A percentile compares a stretch with the other conserved stretches of the same genome.
Conservation (phyloP, 2,329 filamentous ascomycete genomes). For the Clonostachys solani region DNA sequence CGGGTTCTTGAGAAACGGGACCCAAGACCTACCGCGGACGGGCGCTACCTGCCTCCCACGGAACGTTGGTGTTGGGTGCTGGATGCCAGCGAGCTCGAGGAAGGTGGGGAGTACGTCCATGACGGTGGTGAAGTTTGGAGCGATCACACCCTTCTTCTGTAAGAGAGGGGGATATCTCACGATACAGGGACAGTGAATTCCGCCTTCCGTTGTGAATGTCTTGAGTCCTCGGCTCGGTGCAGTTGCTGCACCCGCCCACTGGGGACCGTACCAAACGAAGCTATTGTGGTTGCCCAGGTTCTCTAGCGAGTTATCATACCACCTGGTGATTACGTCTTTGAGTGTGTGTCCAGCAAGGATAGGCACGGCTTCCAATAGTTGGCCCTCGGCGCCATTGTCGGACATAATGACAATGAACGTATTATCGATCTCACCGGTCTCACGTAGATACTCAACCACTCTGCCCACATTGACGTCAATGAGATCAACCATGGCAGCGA, state of each 20-base stretch:
- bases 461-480: slow-evolving; percentile 46
- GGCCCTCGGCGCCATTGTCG: slow-evolving; percentile 50
- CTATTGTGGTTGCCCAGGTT: slow-evolving; percentile 53
- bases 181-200: slow-evolving; percentile 10
- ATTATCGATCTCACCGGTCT: slow-evolving; percentile 43
- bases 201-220: slow-evolving; percentile 39
- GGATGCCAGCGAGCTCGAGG: slow-evolving; percentile 36
- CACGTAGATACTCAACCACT: slow-evolving; percentile 39
- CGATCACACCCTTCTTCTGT: slow-evolving; percentile 3
- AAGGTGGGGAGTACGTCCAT: slow-evolving; percentile 46
- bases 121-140: slow-evolving; percentile 25
- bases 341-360: neutral
- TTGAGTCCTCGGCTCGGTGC: slow-evolving; percentile 27
- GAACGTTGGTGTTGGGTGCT: slow-evolving; percentile 27
- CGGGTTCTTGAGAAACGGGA: neutral
- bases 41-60: slow-evolving; percentile 40
- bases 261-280: slow-evolving; percentile 57
- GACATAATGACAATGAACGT: slow-evolving; percentile 50
- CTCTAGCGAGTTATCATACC: slow-evolving; percentile 44
- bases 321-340: slow-evolving; percentile 11
- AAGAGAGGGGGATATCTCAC: neutral
- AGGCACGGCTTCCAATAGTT: slow-evolving; percentile 52
- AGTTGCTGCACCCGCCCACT: slow-evolving; percentile 42
- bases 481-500: slow-evolving; percentile 48
- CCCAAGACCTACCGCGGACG: slow-evolving; percentile 35